Evolutionary conservation across 805 yeast species (phyloP).

Genomic region (Millerozyma miso): DNA sequence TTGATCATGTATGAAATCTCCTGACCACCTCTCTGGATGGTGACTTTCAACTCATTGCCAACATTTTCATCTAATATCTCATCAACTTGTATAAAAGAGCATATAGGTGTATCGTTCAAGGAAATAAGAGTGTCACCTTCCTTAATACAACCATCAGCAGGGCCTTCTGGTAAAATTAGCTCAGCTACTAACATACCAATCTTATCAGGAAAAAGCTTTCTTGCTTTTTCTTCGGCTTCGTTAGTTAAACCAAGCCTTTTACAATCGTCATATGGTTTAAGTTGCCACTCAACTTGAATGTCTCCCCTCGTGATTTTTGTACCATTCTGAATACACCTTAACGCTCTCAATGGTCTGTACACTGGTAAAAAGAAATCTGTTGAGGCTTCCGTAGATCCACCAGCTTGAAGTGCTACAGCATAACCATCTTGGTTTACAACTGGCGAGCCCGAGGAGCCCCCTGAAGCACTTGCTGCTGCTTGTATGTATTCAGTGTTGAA

Average conservation of each 20-base stretch:
- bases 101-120: slow-evolving; percentile 59
- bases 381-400: slow-evolving; percentile 87
- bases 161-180: slow-evolving; percentile 78
- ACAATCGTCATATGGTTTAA: slow-evolving; percentile 89
- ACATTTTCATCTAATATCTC: slow-evolving; percentile 72
- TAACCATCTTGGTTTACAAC: slow-evolving; percentile 86
- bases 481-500: slow-evolving; percentile 92
- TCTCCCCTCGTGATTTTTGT: slow-evolving; percentile 79
- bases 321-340: slow-evolving; percentile 60
- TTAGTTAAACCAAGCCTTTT: slow-evolving; percentile 76
- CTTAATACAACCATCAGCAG: slow-evolving; percentile 64
- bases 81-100: slow-evolving; percentile 77
- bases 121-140: slow-evolving; percentile 86
- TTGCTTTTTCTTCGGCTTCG: slow-evolving; percentile 66
- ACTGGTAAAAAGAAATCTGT: slow-evolving; percentile 91
- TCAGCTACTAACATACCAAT: slow-evolving; percentile 84
- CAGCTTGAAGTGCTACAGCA: slow-evolving; percentile 91
- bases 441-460: slow-evolving; percentile 95
- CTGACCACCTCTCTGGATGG: slow-evolving; percentile 72
- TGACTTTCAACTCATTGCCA: slow-evolving; percentile 51
- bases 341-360: slow-evolving; percentile 76
- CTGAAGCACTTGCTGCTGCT: slow-evolving; percentile 94
- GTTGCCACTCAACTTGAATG: slow-evolving; percentile 83
- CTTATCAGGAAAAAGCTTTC: slow-evolving; percentile 63
- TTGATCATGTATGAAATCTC: slow-evolving; percentile 45